These are phyloP conservation scores for Antarctomyces pellizariae DNA, from an alignment of 495 filamentous ascomycete species.

Conservation along the genomic window DNA sequence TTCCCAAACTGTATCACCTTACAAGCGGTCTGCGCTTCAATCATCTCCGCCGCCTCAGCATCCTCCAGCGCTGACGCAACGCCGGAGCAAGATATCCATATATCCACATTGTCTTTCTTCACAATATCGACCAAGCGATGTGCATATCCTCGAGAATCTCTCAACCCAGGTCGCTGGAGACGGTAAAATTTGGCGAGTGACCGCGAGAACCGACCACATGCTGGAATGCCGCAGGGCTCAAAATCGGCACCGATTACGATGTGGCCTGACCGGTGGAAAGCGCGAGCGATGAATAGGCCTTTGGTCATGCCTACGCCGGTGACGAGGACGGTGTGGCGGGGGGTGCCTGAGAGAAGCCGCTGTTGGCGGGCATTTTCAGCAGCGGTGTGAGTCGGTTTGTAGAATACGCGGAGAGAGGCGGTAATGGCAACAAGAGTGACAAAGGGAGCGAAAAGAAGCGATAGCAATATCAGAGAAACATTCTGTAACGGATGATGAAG, in stretches of 20 bases:
- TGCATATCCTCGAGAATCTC: slow-evolving; percentile 7
- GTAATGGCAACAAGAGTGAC: slow-evolving; percentile 24
- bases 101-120: slow-evolving; percentile 32
- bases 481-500: slow-evolving; percentile 23
- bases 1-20: slow-evolving; percentile 28
- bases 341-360: slow-evolving; percentile 17
- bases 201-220: slow-evolving; percentile 19
- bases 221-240: slow-evolving; percentile 18
- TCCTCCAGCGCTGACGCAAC: slow-evolving; percentile 35
- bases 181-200: slow-evolving; percentile 28
- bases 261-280: slow-evolving; percentile 41
- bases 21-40: slow-evolving; percentile 34
- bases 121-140: slow-evolving; percentile 33
- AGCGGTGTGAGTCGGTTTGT: slow-evolving; percentile 3
- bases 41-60: slow-evolving; percentile 32
- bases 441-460: slow-evolving; percentile 27
- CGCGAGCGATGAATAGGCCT: slow-evolving; percentile 39
- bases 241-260: slow-evolving; percentile 52
- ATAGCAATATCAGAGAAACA: slow-evolving; percentile 22
- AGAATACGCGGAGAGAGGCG: slow-evolving; percentile 14
- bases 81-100: slow-evolving; percentile 54
- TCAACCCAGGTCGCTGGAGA: slow-evolving; percentile 19
- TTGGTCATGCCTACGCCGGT: slow-evolving; percentile 50
- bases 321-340: slow-evolving; percentile 38
- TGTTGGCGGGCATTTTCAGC: slow-evolving; percentile 4